Conservation (phyloP, 169 alveolate species). For the Fabrea salina region DNA sequence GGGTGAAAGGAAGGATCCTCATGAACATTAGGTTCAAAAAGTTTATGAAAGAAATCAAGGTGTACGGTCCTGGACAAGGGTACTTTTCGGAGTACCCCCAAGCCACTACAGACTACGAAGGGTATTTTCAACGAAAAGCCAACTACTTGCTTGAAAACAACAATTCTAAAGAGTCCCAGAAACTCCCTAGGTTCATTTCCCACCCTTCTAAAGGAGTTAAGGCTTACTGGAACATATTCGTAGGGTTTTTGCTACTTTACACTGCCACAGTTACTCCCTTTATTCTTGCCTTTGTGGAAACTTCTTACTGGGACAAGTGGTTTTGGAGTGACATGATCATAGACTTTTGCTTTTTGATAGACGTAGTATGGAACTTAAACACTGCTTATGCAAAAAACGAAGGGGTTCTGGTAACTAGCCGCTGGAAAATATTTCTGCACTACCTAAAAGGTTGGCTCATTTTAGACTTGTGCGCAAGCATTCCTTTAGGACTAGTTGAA, state of each 20-base stretch:
- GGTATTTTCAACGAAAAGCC: not conserved
- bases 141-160: not conserved
- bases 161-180: not conserved
- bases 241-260: constrained; percentile 46
- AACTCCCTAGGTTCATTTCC: not conserved
- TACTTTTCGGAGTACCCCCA: not conserved
- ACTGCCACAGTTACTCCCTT: constrained; percentile 55
- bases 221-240: constrained; percentile 2
- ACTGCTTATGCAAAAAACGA: constrained; percentile 50
- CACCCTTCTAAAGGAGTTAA: not conserved
- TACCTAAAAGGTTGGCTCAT: constrained; percentile 68
- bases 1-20: constrained; percentile 5
- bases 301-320: not conserved
- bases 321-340: constrained; percentile 33
- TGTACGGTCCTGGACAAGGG: not conserved
- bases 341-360: constrained; percentile 49
- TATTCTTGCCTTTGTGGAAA: constrained; percentile 50
- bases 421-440: constrained; percentile 40
- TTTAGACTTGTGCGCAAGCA: constrained; percentile 57
- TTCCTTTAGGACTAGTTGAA: constrained; percentile 54
- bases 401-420: constrained; percentile 27
- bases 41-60: not conserved
- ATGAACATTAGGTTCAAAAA: not conserved
- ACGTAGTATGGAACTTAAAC: constrained; percentile 39
- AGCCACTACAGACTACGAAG: not conserved